A percentile compares a stretch with the other conserved stretches of the same genome.
phyloP scores from a whole-genome alignment of 192 early-diverging fungal species.

The Coemansia sp. region DNA sequence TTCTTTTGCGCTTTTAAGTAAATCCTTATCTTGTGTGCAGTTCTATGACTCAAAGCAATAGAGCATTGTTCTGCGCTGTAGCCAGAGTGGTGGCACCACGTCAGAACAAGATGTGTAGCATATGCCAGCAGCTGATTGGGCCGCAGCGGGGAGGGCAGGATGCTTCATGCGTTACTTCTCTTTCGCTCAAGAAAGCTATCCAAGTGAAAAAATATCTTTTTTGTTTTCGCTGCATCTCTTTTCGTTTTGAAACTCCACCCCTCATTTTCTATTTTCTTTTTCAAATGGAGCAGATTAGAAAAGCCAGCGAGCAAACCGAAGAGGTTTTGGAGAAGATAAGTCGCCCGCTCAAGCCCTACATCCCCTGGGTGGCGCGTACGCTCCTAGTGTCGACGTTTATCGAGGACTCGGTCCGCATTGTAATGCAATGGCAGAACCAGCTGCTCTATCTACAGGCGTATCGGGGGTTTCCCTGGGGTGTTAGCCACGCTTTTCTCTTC shows the following conservation, averaged over 20 bases:
- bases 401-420: constrained; percentile 88
- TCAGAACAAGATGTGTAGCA: background rate
- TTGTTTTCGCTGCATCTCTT: background rate
- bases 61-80: background rate
- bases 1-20: background rate
- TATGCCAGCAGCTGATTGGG: background rate
- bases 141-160: too few relatives aligned
- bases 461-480: constrained; percentile 74
- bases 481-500: constrained; percentile 84
- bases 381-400: constrained; percentile 96
- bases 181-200: too few relatives aligned
- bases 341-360: constrained; percentile 84
- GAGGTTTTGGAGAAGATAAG: constrained; percentile 71
- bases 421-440: constrained; percentile 89
- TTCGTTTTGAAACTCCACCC: background rate
- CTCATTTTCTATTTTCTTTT: background rate
- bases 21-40: too few relatives aligned
- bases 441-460: constrained; percentile 77
- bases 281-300: constrained; percentile 48
- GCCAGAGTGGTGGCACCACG: constrained; percentile 5
- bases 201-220: background rate
- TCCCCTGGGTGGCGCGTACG: constrained; percentile 87
- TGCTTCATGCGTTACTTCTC: background rate
- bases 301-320: constrained; percentile 64
- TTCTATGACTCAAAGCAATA: background rate